Evolutionary conservation across 2,329 filamentous ascomycete species (phyloP).

Genomic region (Rhynchosporium agropyri): DNA sequence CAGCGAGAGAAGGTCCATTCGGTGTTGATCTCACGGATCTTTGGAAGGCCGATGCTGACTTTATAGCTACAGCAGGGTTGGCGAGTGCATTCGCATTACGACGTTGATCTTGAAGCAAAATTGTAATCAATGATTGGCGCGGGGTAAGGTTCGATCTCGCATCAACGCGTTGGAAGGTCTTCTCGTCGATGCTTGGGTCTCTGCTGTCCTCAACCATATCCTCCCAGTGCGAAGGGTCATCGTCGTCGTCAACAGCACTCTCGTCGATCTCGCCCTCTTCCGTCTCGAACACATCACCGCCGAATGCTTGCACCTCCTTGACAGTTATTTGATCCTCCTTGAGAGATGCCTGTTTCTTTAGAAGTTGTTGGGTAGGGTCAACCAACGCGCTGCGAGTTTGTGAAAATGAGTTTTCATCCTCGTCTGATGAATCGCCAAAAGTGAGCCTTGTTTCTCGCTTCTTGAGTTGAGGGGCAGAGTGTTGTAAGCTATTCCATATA

Average conservation of each 20-base stretch:
- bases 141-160: constrained; percentile 84
- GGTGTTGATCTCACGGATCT: constrained; percentile 67
- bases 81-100: constrained; percentile 71
- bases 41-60: constrained; percentile 54
- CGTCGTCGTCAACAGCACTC: constrained; percentile 76
- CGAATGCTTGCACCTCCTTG: constrained; percentile 56
- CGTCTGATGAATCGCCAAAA: constrained; percentile 79
- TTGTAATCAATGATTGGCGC: constrained; percentile 81
- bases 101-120: constrained; percentile 70
- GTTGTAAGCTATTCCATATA: constrained; percentile 33
- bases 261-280: constrained; percentile 73
- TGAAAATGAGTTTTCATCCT: constrained; percentile 75
- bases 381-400: constrained; percentile 57
- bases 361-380: constrained; percentile 43
- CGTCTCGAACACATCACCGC: constrained; percentile 58
- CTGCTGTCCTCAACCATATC: constrained; percentile 78
- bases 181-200: constrained; percentile 80
- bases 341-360: constrained; percentile 81
- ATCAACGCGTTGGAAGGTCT: constrained; percentile 86
- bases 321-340: constrained; percentile 74
- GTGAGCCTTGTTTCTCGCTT: constrained; percentile 67
- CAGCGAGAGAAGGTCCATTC: constrained; percentile 66
- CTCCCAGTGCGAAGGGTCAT: constrained; percentile 60
- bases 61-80: constrained; percentile 58
- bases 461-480: constrained; percentile 24